Evolutionary conservation across 1,284 basidiomycete genomes (phyloP).

Genomic region (Mycena sp.): DNA sequence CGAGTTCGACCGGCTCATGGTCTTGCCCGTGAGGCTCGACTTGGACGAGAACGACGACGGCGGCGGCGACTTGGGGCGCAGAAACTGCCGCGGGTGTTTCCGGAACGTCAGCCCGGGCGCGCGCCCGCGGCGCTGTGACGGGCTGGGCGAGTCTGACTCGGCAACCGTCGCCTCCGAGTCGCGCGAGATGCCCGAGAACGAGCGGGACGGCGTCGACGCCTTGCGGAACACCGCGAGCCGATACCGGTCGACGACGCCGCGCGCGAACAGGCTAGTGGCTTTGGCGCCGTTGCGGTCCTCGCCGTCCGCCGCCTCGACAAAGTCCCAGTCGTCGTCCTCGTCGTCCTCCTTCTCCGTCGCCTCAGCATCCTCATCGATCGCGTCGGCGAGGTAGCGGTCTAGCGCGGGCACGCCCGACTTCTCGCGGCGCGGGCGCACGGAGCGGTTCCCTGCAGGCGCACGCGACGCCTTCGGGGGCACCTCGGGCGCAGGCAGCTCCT

Average conservation of each 20-base stretch:
- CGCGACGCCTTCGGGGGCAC: conserved; percentile 32
- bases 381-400: conserved; percentile 73
- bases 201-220: conserved; percentile 65
- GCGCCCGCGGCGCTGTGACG: conserved; percentile 70
- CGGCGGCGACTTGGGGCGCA: conserved; percentile 62
- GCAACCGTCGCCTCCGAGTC: conserved; percentile 60
- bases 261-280: conserved; percentile 81
- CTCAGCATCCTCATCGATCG: conserved; percentile 59
- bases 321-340: conserved; percentile 88
- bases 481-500: conserved; percentile 32
- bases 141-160: conserved; percentile 58
- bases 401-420: conserved; percentile 82
- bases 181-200: conserved; percentile 66
- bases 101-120: conserved; percentile 73
- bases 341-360: conserved; percentile 69
- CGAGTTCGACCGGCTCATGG: conserved; percentile 54
- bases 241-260: conserved; percentile 86
- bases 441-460: conserved; percentile 30
- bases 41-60: conserved; percentile 65
- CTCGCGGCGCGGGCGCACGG: conserved; percentile 52
- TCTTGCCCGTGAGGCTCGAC: conserved; percentile 50
- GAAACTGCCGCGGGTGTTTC: conserved; percentile 73
- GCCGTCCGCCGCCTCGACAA: conserved; percentile 78
- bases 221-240: conserved; percentile 85
- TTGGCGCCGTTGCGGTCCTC: conserved; percentile 83